Conservation (phyloP, 805 yeast genomes). For the Candida boleticola region DNA sequence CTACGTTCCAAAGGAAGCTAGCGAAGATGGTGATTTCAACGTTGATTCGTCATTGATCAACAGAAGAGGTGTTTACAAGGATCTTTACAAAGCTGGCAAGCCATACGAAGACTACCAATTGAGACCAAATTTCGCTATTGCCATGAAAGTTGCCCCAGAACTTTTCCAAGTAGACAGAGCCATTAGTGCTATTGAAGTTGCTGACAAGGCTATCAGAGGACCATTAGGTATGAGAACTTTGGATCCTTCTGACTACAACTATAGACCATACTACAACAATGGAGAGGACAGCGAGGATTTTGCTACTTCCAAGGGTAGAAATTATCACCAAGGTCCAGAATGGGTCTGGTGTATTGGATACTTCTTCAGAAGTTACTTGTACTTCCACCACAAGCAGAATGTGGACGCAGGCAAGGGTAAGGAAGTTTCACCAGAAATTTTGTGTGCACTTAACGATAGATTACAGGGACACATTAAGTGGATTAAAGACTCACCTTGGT, state of each 20-base stretch:
- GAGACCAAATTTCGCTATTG: constrained; percentile 89
- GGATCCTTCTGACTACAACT: constrained; percentile 90
- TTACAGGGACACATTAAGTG: constrained; percentile 64
- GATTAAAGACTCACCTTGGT: constrained; percentile 82
- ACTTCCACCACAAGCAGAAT: constrained; percentile 47
- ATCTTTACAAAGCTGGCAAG: constrained; percentile 75
- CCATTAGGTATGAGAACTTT: constrained; percentile 90
- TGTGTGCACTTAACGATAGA: constrained; percentile 58
- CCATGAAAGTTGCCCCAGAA: constrained; percentile 94
- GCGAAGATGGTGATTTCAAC: constrained; percentile 59
- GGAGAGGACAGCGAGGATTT: constrained; percentile 80
- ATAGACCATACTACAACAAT: constrained; percentile 85
- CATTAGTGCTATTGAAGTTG: constrained; percentile 58
- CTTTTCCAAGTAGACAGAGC: constrained; percentile 67
- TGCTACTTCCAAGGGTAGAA: constrained; percentile 92
- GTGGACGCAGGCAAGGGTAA: constrained; percentile 15
- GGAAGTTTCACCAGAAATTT: constrained; percentile 42
- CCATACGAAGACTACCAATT: constrained; percentile 92
- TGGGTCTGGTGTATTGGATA: constrained; percentile 95
- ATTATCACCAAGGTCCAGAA: constrained; percentile 98
- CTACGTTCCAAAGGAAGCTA: constrained; percentile 67
- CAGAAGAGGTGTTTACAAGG: constrained; percentile 94
- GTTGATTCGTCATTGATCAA: constrained; percentile 67
- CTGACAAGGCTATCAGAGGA: constrained; percentile 76
- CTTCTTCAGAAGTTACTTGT: constrained; percentile 73